A percentile compares a stretch with the other conserved stretches of the same genome.
These are phyloP conservation scores for Thyridium curvatum DNA, from an alignment of 2,329 filamentous ascomycete genomes.

Conservation along the genomic window DNA sequence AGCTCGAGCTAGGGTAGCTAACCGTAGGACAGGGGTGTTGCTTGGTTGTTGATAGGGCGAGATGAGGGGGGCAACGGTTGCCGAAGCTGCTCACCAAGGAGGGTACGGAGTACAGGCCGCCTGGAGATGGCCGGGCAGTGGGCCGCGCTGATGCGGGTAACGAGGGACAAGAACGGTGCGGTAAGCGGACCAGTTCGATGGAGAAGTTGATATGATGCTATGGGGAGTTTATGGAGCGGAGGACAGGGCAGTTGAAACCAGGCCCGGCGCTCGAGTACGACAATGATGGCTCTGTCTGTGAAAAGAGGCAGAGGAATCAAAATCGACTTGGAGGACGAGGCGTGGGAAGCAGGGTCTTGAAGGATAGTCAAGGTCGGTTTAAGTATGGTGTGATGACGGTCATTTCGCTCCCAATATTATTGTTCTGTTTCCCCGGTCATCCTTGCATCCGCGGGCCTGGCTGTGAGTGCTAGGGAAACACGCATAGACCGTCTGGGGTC, in stretches of 20 bases:
- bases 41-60: neutral
- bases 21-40: neutral
- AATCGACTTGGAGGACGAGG: slow-evolving; percentile 2
- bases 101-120: too few species aligned
- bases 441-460: too few species aligned
- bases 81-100: too few species aligned
- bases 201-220: neutral
- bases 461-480: too few species aligned
- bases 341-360: slow-evolving; percentile 4
- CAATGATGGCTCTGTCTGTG: slow-evolving; percentile 1
- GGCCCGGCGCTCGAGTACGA: slow-evolving; percentile 5
- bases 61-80: too few species aligned
- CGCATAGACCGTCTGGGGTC: too few species aligned
- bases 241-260: slow-evolving; percentile 3
- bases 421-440: neutral
- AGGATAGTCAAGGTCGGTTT: slow-evolving; percentile 4
- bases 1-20: slow-evolving; percentile 1
- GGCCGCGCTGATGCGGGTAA: too few species aligned
- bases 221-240: neutral
- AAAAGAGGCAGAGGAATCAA: too few species aligned
- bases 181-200: neutral
- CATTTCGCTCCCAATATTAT: slow-evolving; percentile 8
- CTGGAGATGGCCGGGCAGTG: too few species aligned
- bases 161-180: too few species aligned
- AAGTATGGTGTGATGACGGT: slow-evolving; percentile 6